Evolutionary conservation across 2,329 filamentous ascomycete genomes (phyloP).

Genomic region (Ophiobolus disseminans): DNA sequence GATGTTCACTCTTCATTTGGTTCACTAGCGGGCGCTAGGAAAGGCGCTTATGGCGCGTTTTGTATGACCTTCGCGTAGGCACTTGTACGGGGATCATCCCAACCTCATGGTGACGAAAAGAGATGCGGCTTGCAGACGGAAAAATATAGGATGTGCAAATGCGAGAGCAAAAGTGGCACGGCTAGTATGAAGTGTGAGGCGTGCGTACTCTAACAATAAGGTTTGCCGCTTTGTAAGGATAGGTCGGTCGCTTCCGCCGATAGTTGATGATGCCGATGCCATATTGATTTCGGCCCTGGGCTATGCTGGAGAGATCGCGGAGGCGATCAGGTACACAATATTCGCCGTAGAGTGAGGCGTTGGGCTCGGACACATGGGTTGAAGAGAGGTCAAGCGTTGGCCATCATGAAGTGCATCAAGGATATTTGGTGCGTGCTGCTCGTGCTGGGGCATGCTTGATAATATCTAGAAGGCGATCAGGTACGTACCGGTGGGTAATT

Average conservation of each 20-base stretch:
- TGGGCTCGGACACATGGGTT: not conserved
- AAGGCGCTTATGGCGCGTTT: conserved; percentile 13
- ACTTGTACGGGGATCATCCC: conserved; percentile 16
- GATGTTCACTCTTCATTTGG: conserved; percentile 12
- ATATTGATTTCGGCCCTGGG: not conserved
- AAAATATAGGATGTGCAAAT: not conserved
- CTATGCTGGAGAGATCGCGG: not conserved
- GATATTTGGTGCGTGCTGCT: not conserved
- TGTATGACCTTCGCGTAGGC: conserved; percentile 13
- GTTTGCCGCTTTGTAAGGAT: not conserved
- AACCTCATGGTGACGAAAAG: conserved; percentile 8
- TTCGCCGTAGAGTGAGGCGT: not conserved
- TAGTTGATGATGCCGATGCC: not conserved
- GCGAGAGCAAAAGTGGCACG: conserved; percentile 6
- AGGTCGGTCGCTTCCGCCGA: not conserved
- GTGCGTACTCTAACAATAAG: not conserved
- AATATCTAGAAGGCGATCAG: not conserved
- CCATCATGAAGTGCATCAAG: not conserved
- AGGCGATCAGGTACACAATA: not conserved
- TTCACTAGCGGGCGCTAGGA: conserved; percentile 23
- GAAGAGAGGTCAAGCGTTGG: not conserved
- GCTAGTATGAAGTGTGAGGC: not conserved
- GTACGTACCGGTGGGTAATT: not conserved
- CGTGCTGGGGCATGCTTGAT: not conserved
- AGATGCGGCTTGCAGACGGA: conserved; percentile 14